Evolutionary conservation across 192 early-diverging fungal species (phyloP).

Genomic region (Entomortierella parvispora): DNA sequence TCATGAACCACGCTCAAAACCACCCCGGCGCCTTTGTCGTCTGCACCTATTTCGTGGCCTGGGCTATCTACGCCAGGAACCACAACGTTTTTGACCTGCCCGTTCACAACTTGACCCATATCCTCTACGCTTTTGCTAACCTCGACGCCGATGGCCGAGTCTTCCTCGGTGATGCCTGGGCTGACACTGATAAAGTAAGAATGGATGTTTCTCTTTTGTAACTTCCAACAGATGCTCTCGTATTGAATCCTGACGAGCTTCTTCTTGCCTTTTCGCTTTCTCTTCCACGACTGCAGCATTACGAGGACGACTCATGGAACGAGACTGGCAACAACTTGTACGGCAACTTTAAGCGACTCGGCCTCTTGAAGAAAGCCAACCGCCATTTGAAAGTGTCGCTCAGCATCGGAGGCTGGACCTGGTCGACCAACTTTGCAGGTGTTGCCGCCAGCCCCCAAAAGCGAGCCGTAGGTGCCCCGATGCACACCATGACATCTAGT

Average conservation of each 20-base stretch:
- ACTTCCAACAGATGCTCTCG: background rate
- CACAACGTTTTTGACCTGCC: slow-evolving; percentile 74
- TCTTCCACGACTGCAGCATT: slow-evolving; percentile 52
- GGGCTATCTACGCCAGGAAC: slow-evolving; percentile 80
- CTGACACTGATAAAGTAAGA: slow-evolving; percentile 76
- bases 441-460: slow-evolving; percentile 62
- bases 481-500: background rate
- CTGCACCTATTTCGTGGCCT: slow-evolving; percentile 52
- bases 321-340: slow-evolving; percentile 60
- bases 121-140: slow-evolving; percentile 86
- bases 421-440: slow-evolving; percentile 75
- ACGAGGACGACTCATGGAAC: slow-evolving; percentile 65
- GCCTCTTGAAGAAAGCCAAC: slow-evolving; percentile 73
- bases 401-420: slow-evolving; percentile 84
- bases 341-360: slow-evolving; percentile 73
- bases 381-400: slow-evolving; percentile 75
- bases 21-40: slow-evolving; percentile 44
- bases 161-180: slow-evolving; percentile 78
- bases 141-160: slow-evolving; percentile 70
- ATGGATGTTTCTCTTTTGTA: slow-evolving; percentile 8
- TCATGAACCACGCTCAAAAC: slow-evolving; percentile 9
- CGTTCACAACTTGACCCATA: slow-evolving; percentile 71
- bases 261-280: slow-evolving; percentile 19
- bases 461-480: slow-evolving; percentile 39
- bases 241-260: too few relatives aligned